phyloP scores from a whole-genome alignment of 1,139 yeast species.

The Suhomyces maxii region DNA sequence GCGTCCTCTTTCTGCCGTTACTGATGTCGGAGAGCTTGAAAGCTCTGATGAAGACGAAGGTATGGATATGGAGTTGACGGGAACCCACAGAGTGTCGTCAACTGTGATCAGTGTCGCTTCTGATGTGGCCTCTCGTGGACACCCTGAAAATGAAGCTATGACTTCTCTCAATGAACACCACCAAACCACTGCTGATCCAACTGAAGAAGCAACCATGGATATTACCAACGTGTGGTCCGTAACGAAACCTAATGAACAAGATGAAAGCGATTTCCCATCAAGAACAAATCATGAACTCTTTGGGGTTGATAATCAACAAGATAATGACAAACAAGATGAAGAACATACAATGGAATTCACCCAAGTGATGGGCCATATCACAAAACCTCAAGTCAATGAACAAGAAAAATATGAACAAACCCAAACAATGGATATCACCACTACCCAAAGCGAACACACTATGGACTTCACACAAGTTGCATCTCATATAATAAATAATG shows the following conservation, averaged over 20 bases:
- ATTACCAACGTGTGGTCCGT: conserved; percentile 10
- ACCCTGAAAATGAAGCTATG: conserved; percentile 1
- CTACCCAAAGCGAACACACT: not conserved
- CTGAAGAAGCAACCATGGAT: conserved; percentile 16
- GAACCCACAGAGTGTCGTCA: conserved; percentile 7
- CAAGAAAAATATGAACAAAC: not conserved
- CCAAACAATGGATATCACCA: conserved; percentile 12
- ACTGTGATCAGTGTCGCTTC: not conserved
- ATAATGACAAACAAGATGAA: conserved; percentile 3
- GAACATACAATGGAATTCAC: conserved; percentile 18
- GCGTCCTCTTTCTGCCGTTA: not conserved
- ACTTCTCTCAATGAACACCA: conserved; percentile 5
- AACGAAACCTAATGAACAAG: conserved; percentile 2
- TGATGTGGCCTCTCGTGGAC: not conserved
- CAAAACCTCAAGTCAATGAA: not conserved
- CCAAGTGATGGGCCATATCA: conserved; percentile 1
- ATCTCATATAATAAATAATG: not conserved
- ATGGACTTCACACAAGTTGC: not conserved
- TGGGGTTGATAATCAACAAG: not conserved
- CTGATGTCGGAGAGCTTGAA: not conserved
- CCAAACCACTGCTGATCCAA: conserved; percentile 2
- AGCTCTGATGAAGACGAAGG: conserved; percentile 16
- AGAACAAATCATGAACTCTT: not conserved
- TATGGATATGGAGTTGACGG: conserved; percentile 27
- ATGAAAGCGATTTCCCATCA: not conserved